phyloP scores from a whole-genome alignment of 306 rosid genomes.

The Carpinus fangiana region DNA sequence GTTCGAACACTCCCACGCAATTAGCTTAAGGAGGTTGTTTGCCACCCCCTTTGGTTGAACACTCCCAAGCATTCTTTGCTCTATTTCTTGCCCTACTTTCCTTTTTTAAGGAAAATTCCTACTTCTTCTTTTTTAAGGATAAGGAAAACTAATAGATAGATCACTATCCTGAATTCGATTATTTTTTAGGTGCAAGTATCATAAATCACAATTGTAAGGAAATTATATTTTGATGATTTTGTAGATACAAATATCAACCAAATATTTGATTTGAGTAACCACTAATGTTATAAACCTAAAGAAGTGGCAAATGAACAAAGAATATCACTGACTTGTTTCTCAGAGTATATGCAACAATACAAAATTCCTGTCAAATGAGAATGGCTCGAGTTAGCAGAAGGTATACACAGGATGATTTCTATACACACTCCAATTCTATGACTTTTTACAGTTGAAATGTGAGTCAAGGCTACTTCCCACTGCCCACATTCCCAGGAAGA shows the following conservation, averaged over 20 bases:
- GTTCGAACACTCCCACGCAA: too few species aligned
- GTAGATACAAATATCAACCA: background rate
- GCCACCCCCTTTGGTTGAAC: too few species aligned
- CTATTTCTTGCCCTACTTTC: too few species aligned
- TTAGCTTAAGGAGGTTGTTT: too few species aligned
- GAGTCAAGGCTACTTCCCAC: conserved; percentile 15
- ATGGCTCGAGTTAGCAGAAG: conserved; percentile 25
- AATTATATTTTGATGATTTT: background rate
- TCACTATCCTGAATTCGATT: too few species aligned
- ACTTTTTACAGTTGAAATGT: conserved; percentile 40
- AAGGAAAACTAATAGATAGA: too few species aligned
- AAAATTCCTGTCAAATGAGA: conserved; percentile 39
- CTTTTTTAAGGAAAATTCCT: too few species aligned
- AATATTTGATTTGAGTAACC: background rate
- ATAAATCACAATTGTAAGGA: too few species aligned
- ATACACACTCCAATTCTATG: conserved; percentile 47
- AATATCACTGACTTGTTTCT: conserved; percentile 28
- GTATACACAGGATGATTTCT: conserved; percentile 31
- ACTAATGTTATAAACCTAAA: background rate
- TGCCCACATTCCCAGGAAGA: conserved; percentile 18
- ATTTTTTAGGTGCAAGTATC: too few species aligned
- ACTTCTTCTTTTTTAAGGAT: too few species aligned
- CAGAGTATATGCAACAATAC: conserved; percentile 19
- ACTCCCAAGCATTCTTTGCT: too few species aligned
- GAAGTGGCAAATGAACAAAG: conserved; percentile 33